These are phyloP conservation scores for Pythium chondricola DNA, from an alignment of 352 stramenopile genomes.

Conservation along the genomic window DNA sequence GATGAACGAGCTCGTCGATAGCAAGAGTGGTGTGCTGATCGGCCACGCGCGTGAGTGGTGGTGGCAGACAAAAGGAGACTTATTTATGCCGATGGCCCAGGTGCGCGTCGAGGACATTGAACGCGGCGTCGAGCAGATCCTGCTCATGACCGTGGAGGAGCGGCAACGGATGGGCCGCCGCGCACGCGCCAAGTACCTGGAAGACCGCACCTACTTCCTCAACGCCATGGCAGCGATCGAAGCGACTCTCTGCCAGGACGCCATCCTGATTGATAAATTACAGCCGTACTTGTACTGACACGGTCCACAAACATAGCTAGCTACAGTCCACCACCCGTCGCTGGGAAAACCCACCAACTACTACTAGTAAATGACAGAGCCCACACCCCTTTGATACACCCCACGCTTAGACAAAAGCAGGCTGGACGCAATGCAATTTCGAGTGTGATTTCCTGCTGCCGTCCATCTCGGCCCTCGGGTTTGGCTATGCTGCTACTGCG, in stretches of 20 bases:
- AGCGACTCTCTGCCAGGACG: conserved; percentile 71
- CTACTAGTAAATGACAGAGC: too few species aligned
- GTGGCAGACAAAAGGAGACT: conserved; percentile 78
- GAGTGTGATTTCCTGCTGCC: too few species aligned
- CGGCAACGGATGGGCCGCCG: conserved; percentile 66
- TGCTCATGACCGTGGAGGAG: conserved; percentile 67
- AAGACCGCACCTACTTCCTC: conserved; percentile 73
- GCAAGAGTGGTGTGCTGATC: conserved; percentile 62
- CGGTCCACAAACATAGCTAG: too few species aligned
- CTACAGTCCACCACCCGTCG: not conserved
- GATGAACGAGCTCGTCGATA: conserved; percentile 84
- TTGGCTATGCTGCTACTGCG: too few species aligned
- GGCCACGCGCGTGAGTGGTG: conserved; percentile 49
- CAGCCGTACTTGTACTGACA: conserved; percentile 78
- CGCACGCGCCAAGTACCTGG: conserved; percentile 61
- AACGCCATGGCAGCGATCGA: conserved; percentile 78
- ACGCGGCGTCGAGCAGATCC: conserved; percentile 53
- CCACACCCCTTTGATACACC: too few species aligned
- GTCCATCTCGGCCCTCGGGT: too few species aligned
- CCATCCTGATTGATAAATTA: conserved; percentile 72
- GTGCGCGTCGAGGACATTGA: conserved; percentile 63
- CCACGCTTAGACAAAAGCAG: too few species aligned
- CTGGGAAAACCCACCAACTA: not conserved
- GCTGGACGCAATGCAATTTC: too few species aligned
- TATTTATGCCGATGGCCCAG: conserved; percentile 75